phyloP scores from a whole-genome alignment of 768 basidiomycete genomes.

The Lanmaoa pseudosensibilis region DNA sequence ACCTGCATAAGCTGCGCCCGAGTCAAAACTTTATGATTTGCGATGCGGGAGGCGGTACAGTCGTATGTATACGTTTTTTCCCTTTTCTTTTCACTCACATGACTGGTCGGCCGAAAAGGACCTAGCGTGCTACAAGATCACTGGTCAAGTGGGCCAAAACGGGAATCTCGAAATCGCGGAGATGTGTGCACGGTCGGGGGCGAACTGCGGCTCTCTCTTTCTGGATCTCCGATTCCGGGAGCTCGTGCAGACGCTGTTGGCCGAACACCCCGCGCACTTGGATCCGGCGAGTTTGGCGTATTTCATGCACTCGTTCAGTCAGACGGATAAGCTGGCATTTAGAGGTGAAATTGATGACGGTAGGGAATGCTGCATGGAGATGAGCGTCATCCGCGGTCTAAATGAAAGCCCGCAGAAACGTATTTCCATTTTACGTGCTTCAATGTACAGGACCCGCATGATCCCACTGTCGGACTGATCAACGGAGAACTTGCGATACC shows the following conservation, averaged over 20 bases:
- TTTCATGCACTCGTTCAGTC: conserved; percentile 87
- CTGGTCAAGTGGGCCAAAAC: conserved; percentile 74
- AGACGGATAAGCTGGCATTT: conserved; percentile 84
- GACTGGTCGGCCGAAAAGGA: conserved; percentile 23
- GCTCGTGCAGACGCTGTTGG: conserved; percentile 72
- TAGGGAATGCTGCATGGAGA: conserved; percentile 31
- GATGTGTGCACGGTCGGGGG: conserved; percentile 83
- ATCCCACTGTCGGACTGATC: conserved; percentile 73
- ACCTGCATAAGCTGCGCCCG: conserved; percentile 73
- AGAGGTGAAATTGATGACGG: conserved; percentile 74
- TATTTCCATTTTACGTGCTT: conserved; percentile 91
- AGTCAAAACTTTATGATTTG: conserved; percentile 91
- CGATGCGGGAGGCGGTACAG: conserved; percentile 86
- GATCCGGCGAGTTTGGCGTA: conserved; percentile 80
- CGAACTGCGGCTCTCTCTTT: conserved; percentile 85
- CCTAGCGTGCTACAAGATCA: conserved; percentile 70
- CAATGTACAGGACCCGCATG: conserved; percentile 81
- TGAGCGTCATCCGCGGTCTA: not conserved
- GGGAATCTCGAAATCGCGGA: conserved; percentile 88
- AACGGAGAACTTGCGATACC: conserved; percentile 85
- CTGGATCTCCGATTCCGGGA: conserved; percentile 85
- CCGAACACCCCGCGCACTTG: conserved; percentile 83
- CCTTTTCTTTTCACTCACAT: not conserved
- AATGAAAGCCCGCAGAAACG: conserved; percentile 48
- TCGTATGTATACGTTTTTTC: conserved; percentile 38